These are phyloP conservation scores for Conticribra guillardii DNA, from an alignment of 108 stramenopile genomes.

Conservation along the genomic window DNA sequence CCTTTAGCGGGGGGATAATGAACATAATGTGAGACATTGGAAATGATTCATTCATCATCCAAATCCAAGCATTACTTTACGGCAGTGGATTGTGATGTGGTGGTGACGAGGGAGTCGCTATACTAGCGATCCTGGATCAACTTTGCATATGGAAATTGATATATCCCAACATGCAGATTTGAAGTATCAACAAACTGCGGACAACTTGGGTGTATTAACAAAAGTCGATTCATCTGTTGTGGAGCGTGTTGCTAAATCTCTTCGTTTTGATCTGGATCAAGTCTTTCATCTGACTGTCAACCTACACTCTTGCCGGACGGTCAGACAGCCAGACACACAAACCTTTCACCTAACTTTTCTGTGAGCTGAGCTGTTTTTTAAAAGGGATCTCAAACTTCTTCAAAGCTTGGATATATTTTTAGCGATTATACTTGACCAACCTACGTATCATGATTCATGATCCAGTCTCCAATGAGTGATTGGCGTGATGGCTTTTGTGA, in stretches of 20 bases:
- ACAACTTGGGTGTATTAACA: conserved; percentile 95
- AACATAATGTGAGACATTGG: conserved; percentile 4
- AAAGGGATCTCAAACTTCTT: too few relatives aligned
- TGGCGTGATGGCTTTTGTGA: too few relatives aligned
- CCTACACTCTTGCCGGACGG: too few relatives aligned
- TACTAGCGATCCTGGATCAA: conserved; percentile 75
- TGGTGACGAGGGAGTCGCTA: conserved; percentile 72
- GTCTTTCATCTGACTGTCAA: conserved; percentile 51
- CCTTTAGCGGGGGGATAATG: too few relatives aligned
- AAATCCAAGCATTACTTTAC: conserved; percentile 83
- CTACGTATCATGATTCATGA: too few relatives aligned
- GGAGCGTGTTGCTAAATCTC: conserved; percentile 72
- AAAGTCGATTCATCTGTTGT: conserved; percentile 72
- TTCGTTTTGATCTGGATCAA: conserved; percentile 65
- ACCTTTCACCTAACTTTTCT: too few relatives aligned
- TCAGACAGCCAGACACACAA: too few relatives aligned
- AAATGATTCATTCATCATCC: conserved; percentile 72
- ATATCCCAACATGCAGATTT: conserved; percentile 61
- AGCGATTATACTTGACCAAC: too few relatives aligned
- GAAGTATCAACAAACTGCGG: conserved; percentile 90
- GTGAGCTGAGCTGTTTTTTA: too few relatives aligned
- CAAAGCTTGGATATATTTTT: too few relatives aligned
- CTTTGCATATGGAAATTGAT: conserved; percentile 95
- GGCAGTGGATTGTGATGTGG: conserved; percentile 75
- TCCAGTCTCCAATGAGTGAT: too few relatives aligned